Base-by-base conservation (phyloP, 371 early-diverging fungal genomes). In the Sporodiniella umbellata region DNA sequence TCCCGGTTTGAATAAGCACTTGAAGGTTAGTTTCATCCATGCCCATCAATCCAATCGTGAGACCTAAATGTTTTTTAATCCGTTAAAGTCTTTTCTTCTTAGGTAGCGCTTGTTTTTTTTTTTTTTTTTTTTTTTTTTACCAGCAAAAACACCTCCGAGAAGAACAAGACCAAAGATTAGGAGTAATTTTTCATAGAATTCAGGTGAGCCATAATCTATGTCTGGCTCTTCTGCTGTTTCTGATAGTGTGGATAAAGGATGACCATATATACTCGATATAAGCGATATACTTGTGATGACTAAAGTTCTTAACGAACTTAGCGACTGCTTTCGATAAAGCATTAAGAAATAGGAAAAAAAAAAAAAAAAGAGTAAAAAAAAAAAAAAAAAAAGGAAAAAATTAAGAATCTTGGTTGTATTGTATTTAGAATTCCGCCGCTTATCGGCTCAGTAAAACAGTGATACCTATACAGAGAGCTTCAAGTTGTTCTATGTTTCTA, bases 21-120 rank as follows among this genome's bases (percentile, higher is more conserved):
- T 85, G 82, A 39, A 87, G 68, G 44, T 83, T 83, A 4, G 85
- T 85, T 58, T 79, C 77, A 33, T 85, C 87, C 56, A 87, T 64
- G 19, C 88, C 88, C 89, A 94, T 87, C 47, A 91, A 65, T 8
- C 91, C 94, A 44, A 93, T 84, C 1, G 94, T 93, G 19, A 93
- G 68, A 22, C 93, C 89, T 88, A 35, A 11, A 2, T 30, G 11
- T 15, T 17, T 12, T 14, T 5, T 24, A 43, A 19, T 8, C 47
- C 19, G 0, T 1, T 19, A 26, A 25, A 31, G 28, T 8, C 15
- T 15, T 4, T 4, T 19, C 5, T 39, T 11, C 19, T 1, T 33
- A 14, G 22, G 8, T 10, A 31, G 10, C 12, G 12, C 31, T 10
- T 31, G 31, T 12, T 31, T 31, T 31, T 31, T 31, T 31, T 30